These are phyloP conservation scores for Parastagonospora nodorum DNA, from an alignment of 2,329 filamentous ascomycete species.

Conservation along the genomic window DNA sequence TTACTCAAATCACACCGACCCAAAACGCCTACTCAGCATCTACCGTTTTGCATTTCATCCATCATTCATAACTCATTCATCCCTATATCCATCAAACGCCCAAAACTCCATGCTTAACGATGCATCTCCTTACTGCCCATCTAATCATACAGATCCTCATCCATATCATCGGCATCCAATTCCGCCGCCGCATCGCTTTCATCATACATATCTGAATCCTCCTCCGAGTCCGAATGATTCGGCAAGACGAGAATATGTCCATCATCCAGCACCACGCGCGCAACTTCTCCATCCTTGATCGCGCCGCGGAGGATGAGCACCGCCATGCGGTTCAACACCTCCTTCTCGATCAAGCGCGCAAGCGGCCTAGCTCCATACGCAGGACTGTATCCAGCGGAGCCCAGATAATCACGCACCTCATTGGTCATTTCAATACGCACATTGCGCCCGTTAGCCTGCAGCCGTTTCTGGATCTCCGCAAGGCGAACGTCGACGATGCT, in stretches of 20 bases:
- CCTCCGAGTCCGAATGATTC: constrained; percentile 76
- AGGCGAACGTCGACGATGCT: constrained; percentile 94
- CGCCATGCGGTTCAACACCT: constrained; percentile 91
- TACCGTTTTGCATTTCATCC: too few species aligned
- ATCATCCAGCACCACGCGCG: constrained; percentile 77
- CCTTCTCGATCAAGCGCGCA: constrained; percentile 90
- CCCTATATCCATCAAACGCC: constrained; percentile 16
- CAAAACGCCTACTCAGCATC: too few species aligned
- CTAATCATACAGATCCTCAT: constrained; percentile 72
- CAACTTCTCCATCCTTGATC: constrained; percentile 83
- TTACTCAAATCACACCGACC: too few species aligned
- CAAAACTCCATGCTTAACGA: background rate
- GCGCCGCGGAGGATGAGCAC: constrained; percentile 86
- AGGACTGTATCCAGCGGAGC: constrained; percentile 88
- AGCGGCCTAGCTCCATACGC: constrained; percentile 92
- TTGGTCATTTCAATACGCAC: constrained; percentile 81
- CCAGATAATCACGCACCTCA: constrained; percentile 91
- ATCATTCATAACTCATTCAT: background rate
- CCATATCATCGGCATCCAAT: constrained; percentile 57
- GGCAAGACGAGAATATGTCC: constrained; percentile 80
- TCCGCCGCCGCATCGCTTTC: constrained; percentile 78
- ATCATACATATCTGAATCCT: constrained; percentile 75
- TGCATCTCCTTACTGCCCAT: background rate
- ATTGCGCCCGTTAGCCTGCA: constrained; percentile 83
- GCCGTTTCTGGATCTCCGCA: constrained; percentile 85